Evolutionary conservation across 2,329 filamentous ascomycete genomes (phyloP).

Genomic region (Penicillium digitatum): DNA sequence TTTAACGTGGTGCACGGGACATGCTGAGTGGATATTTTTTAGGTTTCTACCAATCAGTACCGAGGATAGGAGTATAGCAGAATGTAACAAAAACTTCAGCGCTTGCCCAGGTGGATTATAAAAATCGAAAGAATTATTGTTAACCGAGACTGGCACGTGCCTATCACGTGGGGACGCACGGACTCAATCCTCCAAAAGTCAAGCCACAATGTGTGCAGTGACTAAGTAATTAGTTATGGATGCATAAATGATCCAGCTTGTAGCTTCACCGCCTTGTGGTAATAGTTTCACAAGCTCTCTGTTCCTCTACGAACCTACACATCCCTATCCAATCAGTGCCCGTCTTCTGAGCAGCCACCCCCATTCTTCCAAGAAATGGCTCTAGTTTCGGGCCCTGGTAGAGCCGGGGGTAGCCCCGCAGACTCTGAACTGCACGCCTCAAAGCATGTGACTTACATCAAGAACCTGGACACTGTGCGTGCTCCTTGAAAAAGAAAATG

Average conservation of each 20-base stretch:
- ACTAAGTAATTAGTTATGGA: no score
- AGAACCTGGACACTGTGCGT: slow-evolving; percentile 79
- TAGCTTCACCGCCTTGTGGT: slow-evolving; percentile 1
- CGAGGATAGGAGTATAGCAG: not conserved
- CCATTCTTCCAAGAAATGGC: slow-evolving; percentile 46
- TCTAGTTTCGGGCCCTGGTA: slow-evolving; percentile 57
- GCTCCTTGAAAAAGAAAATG: slow-evolving; percentile 17
- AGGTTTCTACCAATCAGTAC: not conserved
- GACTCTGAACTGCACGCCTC: slow-evolving; percentile 54
- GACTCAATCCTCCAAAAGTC: not conserved
- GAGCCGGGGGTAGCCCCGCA: slow-evolving; percentile 45
- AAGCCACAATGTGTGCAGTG: not conserved
- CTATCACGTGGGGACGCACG: not conserved
- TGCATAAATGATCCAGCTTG: not conserved
- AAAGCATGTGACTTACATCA: slow-evolving; percentile 86
- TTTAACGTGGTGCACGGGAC: not conserved
- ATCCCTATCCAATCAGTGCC: slow-evolving; percentile 12
- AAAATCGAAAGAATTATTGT: not conserved
- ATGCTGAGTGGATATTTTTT: not conserved
- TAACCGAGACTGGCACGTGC: not conserved
- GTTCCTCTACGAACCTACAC: slow-evolving; percentile 13
- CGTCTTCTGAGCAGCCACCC: not conserved
- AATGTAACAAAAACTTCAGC: not conserved
- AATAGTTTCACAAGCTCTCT: not conserved
- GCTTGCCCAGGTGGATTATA: not conserved